Percentiles rank a stretch among this genome's conserved stretches.
Evolutionary conservation across 2,329 filamentous ascomycete species (phyloP).

Genomic region (Epichloe elymi): DNA sequence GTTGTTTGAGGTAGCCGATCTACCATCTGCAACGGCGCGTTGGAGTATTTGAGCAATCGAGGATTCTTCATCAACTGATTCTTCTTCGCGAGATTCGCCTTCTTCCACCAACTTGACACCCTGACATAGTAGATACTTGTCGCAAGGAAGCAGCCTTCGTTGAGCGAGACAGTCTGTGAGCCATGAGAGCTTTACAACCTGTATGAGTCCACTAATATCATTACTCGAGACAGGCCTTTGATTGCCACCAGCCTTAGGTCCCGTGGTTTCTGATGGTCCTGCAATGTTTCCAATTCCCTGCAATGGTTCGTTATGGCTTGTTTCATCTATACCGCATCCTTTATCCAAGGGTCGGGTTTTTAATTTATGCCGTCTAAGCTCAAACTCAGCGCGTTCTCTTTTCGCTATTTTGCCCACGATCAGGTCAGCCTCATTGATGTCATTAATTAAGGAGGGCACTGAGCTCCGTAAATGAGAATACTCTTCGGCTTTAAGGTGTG

Average conservation of each 20-base stretch:
- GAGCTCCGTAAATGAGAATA: conserved; percentile 51
- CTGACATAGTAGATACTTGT: conserved; percentile 41
- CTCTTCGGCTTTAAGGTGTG: conserved; percentile 52
- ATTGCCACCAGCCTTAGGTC: background rate
- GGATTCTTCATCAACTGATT: background rate
- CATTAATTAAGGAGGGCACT: conserved; percentile 54
- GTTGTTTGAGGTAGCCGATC: background rate
- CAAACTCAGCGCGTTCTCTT: conserved; percentile 59
- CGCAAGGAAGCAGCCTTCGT: conserved; percentile 31
- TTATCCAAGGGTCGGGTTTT: conserved; percentile 30
- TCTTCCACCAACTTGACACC: conserved; percentile 23
- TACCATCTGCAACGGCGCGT: conserved; percentile 11
- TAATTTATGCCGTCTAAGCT: conserved; percentile 57
- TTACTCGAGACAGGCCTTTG: background rate
- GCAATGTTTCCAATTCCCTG: background rate
- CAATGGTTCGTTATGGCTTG: background rate
- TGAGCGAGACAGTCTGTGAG: conserved; percentile 37
- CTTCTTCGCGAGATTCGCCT: background rate
- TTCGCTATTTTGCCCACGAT: conserved; percentile 62
- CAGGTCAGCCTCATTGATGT: conserved; percentile 58
- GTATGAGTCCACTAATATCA: conserved; percentile 17
- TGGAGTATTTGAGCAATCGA: conserved; percentile 8
- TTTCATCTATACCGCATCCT: background rate
- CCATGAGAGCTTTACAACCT: conserved; percentile 48
- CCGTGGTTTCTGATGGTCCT: background rate